Conservation (phyloP, 116 monocot species). For the Iris pallida region DNA sequence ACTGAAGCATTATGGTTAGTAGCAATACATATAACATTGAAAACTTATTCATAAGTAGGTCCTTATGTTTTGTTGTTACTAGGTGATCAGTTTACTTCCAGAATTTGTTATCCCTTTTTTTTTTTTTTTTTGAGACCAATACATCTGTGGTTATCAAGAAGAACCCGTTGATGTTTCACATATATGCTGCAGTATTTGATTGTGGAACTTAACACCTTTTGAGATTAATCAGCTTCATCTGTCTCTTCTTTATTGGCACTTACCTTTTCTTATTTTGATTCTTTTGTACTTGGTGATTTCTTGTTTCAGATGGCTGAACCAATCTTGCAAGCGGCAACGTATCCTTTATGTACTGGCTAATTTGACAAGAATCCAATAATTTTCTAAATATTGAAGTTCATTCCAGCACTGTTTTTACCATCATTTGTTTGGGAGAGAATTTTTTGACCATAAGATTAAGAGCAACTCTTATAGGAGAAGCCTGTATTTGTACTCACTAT, state of each 20-base stretch:
- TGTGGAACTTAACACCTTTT: too few species aligned
- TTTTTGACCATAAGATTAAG: too few species aligned
- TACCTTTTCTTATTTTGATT: neutral
- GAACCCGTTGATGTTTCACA: neutral
- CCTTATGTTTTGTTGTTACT: neutral
- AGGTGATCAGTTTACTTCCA: neutral
- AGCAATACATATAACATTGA: too few species aligned
- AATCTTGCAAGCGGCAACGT: slow-evolving; percentile 54
- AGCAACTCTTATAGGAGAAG: too few species aligned
- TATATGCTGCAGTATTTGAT: neutral
- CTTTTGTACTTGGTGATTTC: neutral
- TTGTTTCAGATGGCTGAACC: slow-evolving; percentile 60
- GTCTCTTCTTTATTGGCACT: neutral
- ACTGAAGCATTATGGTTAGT: too few species aligned
- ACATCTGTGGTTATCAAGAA: slow-evolving; percentile 1
- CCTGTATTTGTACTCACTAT: too few species aligned
- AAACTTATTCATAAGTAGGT: neutral
- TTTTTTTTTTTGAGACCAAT: neutral
- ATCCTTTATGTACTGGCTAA: slow-evolving; percentile 38
- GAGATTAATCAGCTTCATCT: neutral
- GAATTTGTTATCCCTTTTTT: neutral
- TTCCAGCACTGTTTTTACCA: too few species aligned
- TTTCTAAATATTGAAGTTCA: too few species aligned
- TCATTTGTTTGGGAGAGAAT: too few species aligned
- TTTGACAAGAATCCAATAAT: too few species aligned